Conservation (phyloP, 805 yeast genomes). For the Tetrapisispora iriomotensis region DNA sequence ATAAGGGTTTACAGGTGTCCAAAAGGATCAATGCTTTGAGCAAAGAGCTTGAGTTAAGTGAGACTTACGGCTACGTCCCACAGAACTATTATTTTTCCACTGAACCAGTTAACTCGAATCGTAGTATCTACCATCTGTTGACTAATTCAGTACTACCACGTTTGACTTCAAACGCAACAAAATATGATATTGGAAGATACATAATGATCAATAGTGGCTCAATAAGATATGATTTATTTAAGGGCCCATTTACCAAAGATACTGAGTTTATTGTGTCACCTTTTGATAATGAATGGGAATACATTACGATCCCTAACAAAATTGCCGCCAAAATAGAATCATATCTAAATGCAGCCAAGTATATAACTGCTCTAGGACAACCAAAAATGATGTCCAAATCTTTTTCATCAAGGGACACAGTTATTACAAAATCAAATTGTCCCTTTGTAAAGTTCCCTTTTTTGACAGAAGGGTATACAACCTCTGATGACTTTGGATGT, state of each 20-base stretch:
- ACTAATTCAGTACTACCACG: slow-evolving; percentile 45
- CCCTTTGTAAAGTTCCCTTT: slow-evolving; percentile 19
- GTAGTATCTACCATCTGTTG: slow-evolving; percentile 50
- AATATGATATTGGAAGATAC: slow-evolving; percentile 32
- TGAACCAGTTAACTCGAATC: slow-evolving; percentile 51
- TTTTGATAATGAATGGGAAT: slow-evolving; percentile 71
- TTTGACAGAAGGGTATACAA: slow-evolving; percentile 61
- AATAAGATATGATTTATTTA: slow-evolving; percentile 73
- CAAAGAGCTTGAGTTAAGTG: slow-evolving; percentile 41
- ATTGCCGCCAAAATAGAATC: slow-evolving; percentile 47
- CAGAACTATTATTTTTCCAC: slow-evolving; percentile 55
- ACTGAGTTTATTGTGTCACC: slow-evolving; percentile 79
- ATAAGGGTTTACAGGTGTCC: slow-evolving; percentile 42
- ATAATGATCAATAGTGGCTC: slow-evolving; percentile 80
- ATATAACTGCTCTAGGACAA: not conserved
- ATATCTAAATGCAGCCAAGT: slow-evolving; percentile 42
- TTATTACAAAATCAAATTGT: slow-evolving; percentile 8
- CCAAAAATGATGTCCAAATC: not conserved
- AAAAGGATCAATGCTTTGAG: slow-evolving; percentile 37
- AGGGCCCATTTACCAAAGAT: slow-evolving; percentile 75
- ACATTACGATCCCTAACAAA: slow-evolving; percentile 46
- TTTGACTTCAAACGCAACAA: slow-evolving; percentile 17
- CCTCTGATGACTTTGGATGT: slow-evolving; percentile 73
- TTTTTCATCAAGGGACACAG: not conserved
- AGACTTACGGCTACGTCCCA: slow-evolving; percentile 56